phyloP scores from a whole-genome alignment of 352 stramenopile species.

The Peronospora belbahrii region DNA sequence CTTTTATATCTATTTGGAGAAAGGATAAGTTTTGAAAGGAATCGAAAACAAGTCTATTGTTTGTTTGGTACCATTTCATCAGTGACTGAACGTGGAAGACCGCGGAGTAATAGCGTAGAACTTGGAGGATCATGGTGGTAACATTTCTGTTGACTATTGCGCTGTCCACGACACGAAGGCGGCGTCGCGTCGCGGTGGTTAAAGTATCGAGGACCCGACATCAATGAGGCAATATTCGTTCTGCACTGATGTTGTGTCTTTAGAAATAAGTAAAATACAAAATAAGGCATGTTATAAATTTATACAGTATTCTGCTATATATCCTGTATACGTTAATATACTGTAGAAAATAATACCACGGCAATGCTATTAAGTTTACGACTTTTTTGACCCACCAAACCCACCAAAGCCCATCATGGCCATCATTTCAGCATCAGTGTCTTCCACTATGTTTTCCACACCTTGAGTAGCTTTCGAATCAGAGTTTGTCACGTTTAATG shows the following conservation, averaged over 20 bases:
- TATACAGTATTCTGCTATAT: too few relatives aligned
- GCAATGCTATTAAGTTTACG: neutral
- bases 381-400: slow-evolving; percentile 79
- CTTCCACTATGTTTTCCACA: slow-evolving; percentile 14
- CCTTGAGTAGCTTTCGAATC: too few relatives aligned
- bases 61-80: slow-evolving; percentile 60
- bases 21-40: neutral
- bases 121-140: slow-evolving; percentile 34
- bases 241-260: neutral
- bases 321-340: too few relatives aligned
- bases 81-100: slow-evolving; percentile 38
- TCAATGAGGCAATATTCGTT: neutral
- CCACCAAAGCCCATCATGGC: slow-evolving; percentile 88
- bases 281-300: neutral
- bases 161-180: slow-evolving; percentile 8
- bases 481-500: too few relatives aligned
- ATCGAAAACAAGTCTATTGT: neutral
- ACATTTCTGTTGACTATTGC: neutral
- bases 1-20: neutral
- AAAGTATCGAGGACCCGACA: slow-evolving; percentile 12
- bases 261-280: slow-evolving; percentile 1
- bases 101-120: slow-evolving; percentile 54
- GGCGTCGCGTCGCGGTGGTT: neutral
- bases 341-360: neutral
- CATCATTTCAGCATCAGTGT: slow-evolving; percentile 78